Evolutionary conservation across 2,329 filamentous ascomycete genomes (phyloP), one percentile per base, ranked within the genome.

Genomic region (Teratosphaeria gauchensis): DNA sequence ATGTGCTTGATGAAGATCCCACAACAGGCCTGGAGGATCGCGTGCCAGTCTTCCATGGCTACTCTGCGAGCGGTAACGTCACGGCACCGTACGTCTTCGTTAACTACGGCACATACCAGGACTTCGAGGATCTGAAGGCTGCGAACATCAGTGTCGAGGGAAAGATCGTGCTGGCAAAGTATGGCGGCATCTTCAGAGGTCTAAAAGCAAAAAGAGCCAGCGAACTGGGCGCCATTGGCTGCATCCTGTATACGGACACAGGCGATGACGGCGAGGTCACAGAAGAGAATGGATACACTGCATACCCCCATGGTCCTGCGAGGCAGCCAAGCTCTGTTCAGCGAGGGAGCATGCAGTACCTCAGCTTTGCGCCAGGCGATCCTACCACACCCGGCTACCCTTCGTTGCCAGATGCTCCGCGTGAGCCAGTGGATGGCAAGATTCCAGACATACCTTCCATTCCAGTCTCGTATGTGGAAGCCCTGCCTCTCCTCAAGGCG

Each of bases 361-460:
- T 80, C 61, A 77, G 76, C 76, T 66, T 83, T 46, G 78, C 79
- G 53, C 83, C 84, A 21, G 84, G 84, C 57, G 84, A 97, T 69
- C 92, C 92, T 54, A 95, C 94, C 0, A 97, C 94, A 0, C 90
- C 91, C 19, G 94, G 94, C 11, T 96, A 96, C 69, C 89, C 92
- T 7, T 96, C 91, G 0, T 92, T 92, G 72, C 92, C 92, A 4
- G 92, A 88, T n/a, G 88, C 80, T 28, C 89, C 90, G 38, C 86
- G 92, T 28, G 79, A 84, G 59, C 84, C 90, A 7, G 84, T 86
- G 0, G 80, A 90, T 21, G 78, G 82, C 31, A 81, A 82, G 6
- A 94, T 87, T 33, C 89, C 94, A 0, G 85, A 83, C 2, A 97
- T 97, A 57, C 92, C 94, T 0, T 97, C 92, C 0, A 77, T 96